phyloP scores from a whole-genome alignment of 306 rosid species.

The Geum urbanum region DNA sequence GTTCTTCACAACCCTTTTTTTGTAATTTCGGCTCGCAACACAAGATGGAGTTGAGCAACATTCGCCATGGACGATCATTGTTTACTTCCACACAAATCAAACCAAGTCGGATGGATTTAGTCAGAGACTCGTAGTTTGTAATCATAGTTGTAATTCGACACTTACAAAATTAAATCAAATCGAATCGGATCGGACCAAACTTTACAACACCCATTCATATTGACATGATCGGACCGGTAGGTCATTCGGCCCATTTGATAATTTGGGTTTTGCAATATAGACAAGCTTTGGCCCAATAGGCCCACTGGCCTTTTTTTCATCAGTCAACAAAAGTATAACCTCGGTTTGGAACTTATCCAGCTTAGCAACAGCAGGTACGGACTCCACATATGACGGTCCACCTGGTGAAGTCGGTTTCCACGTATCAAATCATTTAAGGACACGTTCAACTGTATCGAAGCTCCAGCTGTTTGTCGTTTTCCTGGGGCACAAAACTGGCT shows the following conservation, averaged over 20 bases:
- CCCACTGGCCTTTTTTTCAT: neutral
- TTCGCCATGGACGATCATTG: no score
- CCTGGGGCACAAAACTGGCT: neutral
- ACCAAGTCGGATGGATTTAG: no score
- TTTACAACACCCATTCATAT: no score
- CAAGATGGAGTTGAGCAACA: no score
- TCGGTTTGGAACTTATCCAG: neutral
- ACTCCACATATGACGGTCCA: neutral
- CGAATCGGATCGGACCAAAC: no score
- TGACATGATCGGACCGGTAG: neutral
- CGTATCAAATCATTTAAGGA: neutral
- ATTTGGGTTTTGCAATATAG: neutral
- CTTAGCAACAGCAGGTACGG: neutral
- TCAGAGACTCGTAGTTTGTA: no score
- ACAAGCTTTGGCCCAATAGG: neutral
- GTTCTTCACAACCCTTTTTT: no score
- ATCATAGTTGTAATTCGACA: no score
- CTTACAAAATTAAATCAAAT: no score
- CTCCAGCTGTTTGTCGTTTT: conserved; percentile 3
- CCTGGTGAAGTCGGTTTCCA: conserved; percentile 1
- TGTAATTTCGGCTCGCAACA: no score
- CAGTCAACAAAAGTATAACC: neutral
- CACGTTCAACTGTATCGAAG: neutral
- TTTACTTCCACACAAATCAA: no score
- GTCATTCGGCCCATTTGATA: neutral